A percentile compares a stretch with the other conserved stretches of the same genome.
These are phyloP conservation scores for Fraxinus americana DNA, from an alignment of 257 asterid genomes.

Conservation along the genomic window DNA sequence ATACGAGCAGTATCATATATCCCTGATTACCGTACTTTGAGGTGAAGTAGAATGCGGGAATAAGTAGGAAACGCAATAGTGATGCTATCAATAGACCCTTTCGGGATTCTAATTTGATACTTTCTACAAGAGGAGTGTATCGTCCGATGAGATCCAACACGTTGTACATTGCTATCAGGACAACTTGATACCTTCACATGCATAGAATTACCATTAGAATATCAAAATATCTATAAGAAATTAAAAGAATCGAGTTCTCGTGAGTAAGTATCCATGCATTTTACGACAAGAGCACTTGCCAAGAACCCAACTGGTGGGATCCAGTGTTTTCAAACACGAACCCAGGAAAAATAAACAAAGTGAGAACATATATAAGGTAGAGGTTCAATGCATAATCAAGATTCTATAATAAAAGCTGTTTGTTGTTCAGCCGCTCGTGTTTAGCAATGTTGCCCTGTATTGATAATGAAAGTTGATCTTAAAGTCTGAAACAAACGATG, in stretches of 20 bases:
- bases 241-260: neutral
- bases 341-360: conserved; percentile 80
- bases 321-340: conserved; percentile 90
- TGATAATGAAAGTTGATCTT: neutral
- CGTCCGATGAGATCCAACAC: conserved; percentile 62
- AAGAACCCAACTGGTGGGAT: conserved; percentile 63
- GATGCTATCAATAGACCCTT: conserved; percentile 55
- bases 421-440: conserved; percentile 54
- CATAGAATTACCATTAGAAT: neutral
- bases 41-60: conserved; percentile 81
- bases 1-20: conserved; percentile 67
- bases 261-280: neutral
- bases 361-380: conserved; percentile 58
- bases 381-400: conserved; percentile 61
- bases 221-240: neutral
- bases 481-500: neutral
- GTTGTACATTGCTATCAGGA: conserved; percentile 84
- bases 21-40: conserved; percentile 87
- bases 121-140: conserved; percentile 57
- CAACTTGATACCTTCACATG: conserved; percentile 62
- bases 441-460: conserved; percentile 42
- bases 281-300: conserved; percentile 39
- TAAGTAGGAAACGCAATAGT: conserved; percentile 53
- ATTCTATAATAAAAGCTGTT: conserved; percentile 46
- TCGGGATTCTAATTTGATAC: conserved; percentile 54